phyloP scores from a whole-genome alignment of 768 basidiomycete species.

The Amanita exitialis region DNA sequence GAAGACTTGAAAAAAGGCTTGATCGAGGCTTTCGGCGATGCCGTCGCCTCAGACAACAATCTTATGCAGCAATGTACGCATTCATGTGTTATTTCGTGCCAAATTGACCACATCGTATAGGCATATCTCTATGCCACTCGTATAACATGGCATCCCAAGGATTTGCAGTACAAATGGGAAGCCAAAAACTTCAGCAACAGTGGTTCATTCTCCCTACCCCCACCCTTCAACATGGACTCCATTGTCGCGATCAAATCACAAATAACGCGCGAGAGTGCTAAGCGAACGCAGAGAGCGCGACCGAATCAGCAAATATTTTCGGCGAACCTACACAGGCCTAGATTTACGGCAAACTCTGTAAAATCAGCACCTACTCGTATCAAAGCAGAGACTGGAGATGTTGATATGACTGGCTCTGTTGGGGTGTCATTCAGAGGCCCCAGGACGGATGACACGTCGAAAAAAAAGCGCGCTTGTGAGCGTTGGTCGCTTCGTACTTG shows the following conservation, averaged over 20 bases:
- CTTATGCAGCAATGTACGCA: slow-evolving; percentile 42
- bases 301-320: slow-evolving; percentile 13
- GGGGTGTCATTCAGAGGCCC: slow-evolving; percentile 30
- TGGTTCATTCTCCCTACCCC: slow-evolving; percentile 25
- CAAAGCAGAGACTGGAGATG: background rate
- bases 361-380: background rate
- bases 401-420: slow-evolving; percentile 2
- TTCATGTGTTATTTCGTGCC: background rate
- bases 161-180: slow-evolving; percentile 63
- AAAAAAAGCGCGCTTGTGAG: slow-evolving; percentile 50
- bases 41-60: slow-evolving; percentile 26
- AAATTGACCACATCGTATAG: slow-evolving; percentile 22
- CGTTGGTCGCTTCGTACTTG: slow-evolving; percentile 5
- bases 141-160: slow-evolving; percentile 43
- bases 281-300: slow-evolving; percentile 21
- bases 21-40: slow-evolving; percentile 15
- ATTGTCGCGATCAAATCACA: slow-evolving; percentile 33
- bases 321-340: slow-evolving; percentile 25
- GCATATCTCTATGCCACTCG: slow-evolving; percentile 52
- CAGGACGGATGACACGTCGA: slow-evolving; percentile 22
- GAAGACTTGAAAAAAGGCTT: slow-evolving; percentile 17
- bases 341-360: slow-evolving; percentile 18
- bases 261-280: slow-evolving; percentile 35
- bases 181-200: slow-evolving; percentile 31
- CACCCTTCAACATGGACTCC: slow-evolving; percentile 38